These are phyloP conservation scores for Laetiporus sulphureus DNA, from an alignment of 1,284 basidiomycete species.

Conservation along the genomic window DNA sequence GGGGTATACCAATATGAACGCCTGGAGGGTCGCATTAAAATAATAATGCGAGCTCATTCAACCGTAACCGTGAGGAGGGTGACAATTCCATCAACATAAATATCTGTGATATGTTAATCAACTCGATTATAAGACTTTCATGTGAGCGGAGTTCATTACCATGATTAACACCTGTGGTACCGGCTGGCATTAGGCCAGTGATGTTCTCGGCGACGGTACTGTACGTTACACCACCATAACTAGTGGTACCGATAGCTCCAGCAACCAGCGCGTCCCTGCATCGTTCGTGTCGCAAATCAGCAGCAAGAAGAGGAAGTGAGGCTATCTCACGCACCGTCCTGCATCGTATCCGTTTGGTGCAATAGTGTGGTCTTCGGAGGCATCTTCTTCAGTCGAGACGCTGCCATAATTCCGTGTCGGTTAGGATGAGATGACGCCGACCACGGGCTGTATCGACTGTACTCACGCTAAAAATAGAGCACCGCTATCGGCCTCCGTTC, in stretches of 20 bases:
- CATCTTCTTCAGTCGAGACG: slow-evolving; percentile 53
- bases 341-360: slow-evolving; percentile 48
- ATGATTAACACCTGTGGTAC: slow-evolving; percentile 43
- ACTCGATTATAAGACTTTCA: background rate
- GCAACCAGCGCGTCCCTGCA: slow-evolving; percentile 38
- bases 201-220: slow-evolving; percentile 38
- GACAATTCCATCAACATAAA: slow-evolving; percentile 40
- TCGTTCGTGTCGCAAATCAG: background rate
- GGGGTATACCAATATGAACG: too few relatives aligned
- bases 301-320: background rate
- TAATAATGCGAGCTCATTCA: too few relatives aligned
- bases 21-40: too few relatives aligned
- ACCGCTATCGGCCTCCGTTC: slow-evolving; percentile 46
- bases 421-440: background rate
- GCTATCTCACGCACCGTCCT: slow-evolving; percentile 31
- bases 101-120: slow-evolving; percentile 25
- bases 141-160: slow-evolving; percentile 16
- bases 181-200: slow-evolving; percentile 45
- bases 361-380: slow-evolving; percentile 41
- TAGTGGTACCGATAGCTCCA: slow-evolving; percentile 36
- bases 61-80: slow-evolving; percentile 39
- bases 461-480: slow-evolving; percentile 68
- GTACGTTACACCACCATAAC: slow-evolving; percentile 42
- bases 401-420: slow-evolving; percentile 30
- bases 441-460: background rate